Evolutionary conservation across 352 stramenopile genomes (phyloP).

Genomic region (Pythium folliculosum): DNA sequence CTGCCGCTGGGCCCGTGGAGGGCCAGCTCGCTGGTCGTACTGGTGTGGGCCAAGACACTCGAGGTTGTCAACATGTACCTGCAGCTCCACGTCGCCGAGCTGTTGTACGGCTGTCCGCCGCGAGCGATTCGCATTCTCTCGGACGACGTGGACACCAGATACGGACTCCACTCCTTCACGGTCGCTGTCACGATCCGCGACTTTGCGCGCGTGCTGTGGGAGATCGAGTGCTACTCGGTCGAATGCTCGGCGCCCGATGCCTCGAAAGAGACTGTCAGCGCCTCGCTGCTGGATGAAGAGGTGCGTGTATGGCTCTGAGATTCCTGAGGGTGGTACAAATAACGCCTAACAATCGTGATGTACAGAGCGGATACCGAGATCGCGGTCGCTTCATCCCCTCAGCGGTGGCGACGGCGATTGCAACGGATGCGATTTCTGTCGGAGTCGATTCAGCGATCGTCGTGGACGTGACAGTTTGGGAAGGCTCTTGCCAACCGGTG

Average conservation of each 20-base stretch:
- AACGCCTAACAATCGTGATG: not conserved
- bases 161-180: conserved; percentile 55
- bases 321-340: too few species aligned
- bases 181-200: conserved; percentile 48
- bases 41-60: conserved; percentile 47
- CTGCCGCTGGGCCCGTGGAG: conserved; percentile 39
- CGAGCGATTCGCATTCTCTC: conserved; percentile 33
- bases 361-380: conserved; percentile 38
- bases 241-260: conserved; percentile 6
- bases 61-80: conserved; percentile 51
- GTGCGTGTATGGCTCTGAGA: too few species aligned
- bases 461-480: conserved; percentile 63
- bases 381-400: conserved; percentile 36
- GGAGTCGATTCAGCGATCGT: conserved; percentile 41
- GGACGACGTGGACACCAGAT: conserved; percentile 42
- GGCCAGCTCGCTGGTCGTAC: conserved; percentile 46
- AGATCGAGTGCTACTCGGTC: conserved; percentile 46
- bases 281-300: conserved; percentile 48
- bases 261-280: not conserved
- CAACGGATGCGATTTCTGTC: conserved; percentile 47
- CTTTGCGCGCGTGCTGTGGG: conserved; percentile 47
- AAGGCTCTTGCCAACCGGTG: conserved; percentile 43
- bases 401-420: conserved; percentile 29
- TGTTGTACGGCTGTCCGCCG: conserved; percentile 44
- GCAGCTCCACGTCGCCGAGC: conserved; percentile 49